These are phyloP conservation scores for Monosporozyma yasuniensis DNA, from an alignment of 805 yeast genomes.

Conservation along the genomic window DNA sequence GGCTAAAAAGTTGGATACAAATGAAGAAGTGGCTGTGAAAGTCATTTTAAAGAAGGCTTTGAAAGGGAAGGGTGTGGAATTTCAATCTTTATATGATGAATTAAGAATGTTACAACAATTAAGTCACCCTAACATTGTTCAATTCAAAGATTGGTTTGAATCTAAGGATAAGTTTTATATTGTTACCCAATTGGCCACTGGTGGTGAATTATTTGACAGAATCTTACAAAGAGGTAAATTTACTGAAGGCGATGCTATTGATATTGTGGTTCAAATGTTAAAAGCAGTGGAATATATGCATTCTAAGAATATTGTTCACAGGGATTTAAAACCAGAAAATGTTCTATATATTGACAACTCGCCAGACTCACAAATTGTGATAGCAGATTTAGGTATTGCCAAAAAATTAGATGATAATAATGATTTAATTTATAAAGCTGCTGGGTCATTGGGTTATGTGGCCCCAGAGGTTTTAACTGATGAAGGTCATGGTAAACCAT, in stretches of 20 bases:
- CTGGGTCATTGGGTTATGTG: slow-evolving; percentile 93
- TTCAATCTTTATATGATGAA: slow-evolving; percentile 69
- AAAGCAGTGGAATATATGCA: slow-evolving; percentile 78
- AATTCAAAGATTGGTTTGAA: slow-evolving; percentile 88
- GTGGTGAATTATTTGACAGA: slow-evolving; percentile 91
- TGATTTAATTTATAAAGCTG: slow-evolving; percentile 59
- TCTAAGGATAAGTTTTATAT: slow-evolving; percentile 84
- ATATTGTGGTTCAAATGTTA: slow-evolving; percentile 62
- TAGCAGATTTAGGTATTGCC: slow-evolving; percentile 96
- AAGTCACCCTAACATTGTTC: slow-evolving; percentile 80
- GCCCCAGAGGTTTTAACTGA: slow-evolving; percentile 88
- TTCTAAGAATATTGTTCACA: slow-evolving; percentile 68
- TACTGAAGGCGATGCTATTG: slow-evolving; percentile 81
- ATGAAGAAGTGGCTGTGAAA: slow-evolving; percentile 80
- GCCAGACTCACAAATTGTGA: slow-evolving; percentile 63
- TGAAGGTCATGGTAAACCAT: slow-evolving; percentile 86
- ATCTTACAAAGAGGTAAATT: slow-evolving; percentile 73
- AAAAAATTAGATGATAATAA: slow-evolving; percentile 53
- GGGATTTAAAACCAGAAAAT: slow-evolving; percentile 94
- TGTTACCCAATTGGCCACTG: slow-evolving; percentile 90
- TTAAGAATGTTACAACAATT: slow-evolving; percentile 57
- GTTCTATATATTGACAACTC: slow-evolving; percentile 55
- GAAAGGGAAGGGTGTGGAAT: slow-evolving; percentile 53
- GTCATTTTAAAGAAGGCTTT: slow-evolving; percentile 80
- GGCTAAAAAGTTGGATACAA: slow-evolving; percentile 45